Percentiles rank a stretch among this genome's conserved stretches.
Conservation (phyloP, 176 grass and related monocot species). For the Triticum monococcum region DNA sequence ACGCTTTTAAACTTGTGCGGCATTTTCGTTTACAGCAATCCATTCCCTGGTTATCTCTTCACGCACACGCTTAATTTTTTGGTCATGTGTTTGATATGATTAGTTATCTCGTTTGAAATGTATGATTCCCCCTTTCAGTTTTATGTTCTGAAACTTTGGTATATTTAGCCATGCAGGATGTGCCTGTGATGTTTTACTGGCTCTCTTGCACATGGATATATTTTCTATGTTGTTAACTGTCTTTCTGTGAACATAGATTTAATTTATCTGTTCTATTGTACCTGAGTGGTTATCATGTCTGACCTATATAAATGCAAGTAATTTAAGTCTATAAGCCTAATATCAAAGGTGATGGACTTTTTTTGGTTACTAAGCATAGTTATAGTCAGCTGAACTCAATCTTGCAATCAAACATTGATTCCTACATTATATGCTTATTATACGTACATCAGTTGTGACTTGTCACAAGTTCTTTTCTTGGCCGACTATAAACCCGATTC, state of each 20-base stretch:
- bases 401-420: background rate
- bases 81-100: background rate
- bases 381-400: background rate
- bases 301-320: slow-evolving; percentile 5
- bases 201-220: background rate
- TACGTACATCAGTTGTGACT: background rate
- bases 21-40: background rate
- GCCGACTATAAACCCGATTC: background rate
- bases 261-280: background rate
- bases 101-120: slow-evolving; percentile 8
- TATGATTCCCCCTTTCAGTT: background rate
- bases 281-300: slow-evolving; percentile 5
- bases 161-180: background rate
- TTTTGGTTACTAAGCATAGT: background rate
- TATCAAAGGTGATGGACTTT: background rate
- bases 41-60: background rate
- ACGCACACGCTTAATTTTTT: background rate
- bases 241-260: background rate
- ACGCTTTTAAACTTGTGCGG: background rate
- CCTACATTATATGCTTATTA: background rate
- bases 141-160: slow-evolving; percentile 8
- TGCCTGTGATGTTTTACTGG: background rate
- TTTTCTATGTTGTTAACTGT: background rate
- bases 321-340: background rate
- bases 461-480: slow-evolving; percentile 4